Conservation (phyloP, 208 protist genomes). For the Trichomonas gallinae region DNA sequence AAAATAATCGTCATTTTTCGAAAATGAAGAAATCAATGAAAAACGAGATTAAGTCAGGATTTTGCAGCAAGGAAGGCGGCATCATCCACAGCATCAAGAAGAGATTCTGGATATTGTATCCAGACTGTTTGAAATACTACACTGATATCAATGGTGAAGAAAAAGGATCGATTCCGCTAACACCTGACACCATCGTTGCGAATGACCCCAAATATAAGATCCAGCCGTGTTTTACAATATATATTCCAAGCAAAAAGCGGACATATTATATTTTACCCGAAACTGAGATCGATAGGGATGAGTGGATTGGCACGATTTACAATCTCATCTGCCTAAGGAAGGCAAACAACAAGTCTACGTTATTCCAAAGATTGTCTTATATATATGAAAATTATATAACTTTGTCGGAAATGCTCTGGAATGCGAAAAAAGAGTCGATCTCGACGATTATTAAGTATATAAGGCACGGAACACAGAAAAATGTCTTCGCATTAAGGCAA, state of each 20-base stretch:
- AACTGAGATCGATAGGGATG: neutral
- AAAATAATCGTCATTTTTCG: neutral
- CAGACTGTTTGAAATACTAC: neutral
- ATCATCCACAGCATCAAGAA: neutral
- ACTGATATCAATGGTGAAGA: neutral
- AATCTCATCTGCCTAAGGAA: neutral
- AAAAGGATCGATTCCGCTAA: neutral
- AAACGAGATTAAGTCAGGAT: neutral
- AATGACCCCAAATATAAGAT: neutral
- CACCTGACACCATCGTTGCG: neutral
- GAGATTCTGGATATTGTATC: neutral
- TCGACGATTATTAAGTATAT: neutral
- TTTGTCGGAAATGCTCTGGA: neutral
- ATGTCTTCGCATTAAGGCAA: neutral
- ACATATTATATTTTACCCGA: neutral
- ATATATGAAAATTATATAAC: neutral
- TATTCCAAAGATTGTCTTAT: neutral
- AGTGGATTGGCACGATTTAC: neutral
- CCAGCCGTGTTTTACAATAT: neutral
- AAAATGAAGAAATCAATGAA: neutral
- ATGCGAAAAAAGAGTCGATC: neutral
- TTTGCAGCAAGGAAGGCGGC: neutral
- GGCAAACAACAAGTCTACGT: neutral
- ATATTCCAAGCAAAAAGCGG: neutral
- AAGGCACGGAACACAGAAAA: neutral